Conservation (phyloP, 2,329 filamentous ascomycete genomes). For the Penicillium sp. region DNA sequence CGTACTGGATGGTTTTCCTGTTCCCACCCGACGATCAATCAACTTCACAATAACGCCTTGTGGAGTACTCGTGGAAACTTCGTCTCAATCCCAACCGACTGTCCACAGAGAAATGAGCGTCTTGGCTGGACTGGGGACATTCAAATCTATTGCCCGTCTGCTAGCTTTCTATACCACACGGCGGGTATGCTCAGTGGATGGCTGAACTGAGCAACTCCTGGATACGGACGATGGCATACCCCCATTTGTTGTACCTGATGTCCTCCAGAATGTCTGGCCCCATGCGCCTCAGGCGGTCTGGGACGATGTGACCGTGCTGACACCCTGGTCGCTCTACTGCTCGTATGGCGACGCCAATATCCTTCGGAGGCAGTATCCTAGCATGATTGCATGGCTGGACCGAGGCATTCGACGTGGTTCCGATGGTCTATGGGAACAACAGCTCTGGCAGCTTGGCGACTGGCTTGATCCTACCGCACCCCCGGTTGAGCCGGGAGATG, state of each 20-base stretch:
- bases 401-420: conserved; percentile 13
- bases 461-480: conserved; percentile 52
- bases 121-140: conserved; percentile 2
- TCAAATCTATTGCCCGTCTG: neutral
- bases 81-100: conserved; percentile 63
- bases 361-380: conserved; percentile 13
- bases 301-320: conserved; percentile 18
- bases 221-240: neutral
- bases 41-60: conserved; percentile 59
- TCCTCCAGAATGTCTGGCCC: conserved; percentile 15
- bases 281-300: conserved; percentile 18
- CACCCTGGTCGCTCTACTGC: conserved; percentile 19
- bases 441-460: conserved; percentile 32
- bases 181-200: conserved; percentile 58
- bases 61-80: conserved; percentile 68
- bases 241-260: conserved; percentile 11
- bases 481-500: conserved; percentile 40
- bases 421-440: conserved; percentile 17
- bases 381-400: conserved; percentile 21
- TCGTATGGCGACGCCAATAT: conserved; percentile 16
- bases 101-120: conserved; percentile 45
- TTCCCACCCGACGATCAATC: conserved; percentile 47
- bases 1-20: conserved; percentile 58
- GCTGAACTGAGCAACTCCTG: conserved; percentile 49
- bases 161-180: conserved; percentile 58